Evolutionary conservation across 371 early-diverging fungal genomes (phyloP), one percentile per base, ranked within the genome.

Genomic region (Syncephalis plumigaleata): DNA sequence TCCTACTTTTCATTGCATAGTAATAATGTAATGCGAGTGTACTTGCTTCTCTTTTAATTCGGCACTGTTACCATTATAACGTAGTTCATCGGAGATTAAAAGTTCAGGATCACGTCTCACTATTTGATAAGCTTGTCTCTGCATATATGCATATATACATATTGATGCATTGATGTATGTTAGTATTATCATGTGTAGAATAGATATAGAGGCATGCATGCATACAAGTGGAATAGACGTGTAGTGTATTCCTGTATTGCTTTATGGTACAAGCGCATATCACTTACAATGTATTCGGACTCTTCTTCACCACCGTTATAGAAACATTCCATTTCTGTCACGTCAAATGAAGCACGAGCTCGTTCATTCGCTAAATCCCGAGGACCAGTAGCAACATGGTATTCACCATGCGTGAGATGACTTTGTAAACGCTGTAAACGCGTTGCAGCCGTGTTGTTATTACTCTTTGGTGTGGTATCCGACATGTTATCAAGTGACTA

Each of bases 41-140:
- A 45, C 60, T 48, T 59, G 71, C 77, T 70, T 71, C 61, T 73
- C 77, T 47, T 77, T 69, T 54, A 67, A 58, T 46, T 79, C 73
- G 4, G 60, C 60, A 40, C 63, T 56, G 4, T 69, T 59, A 53
- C 77, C 49, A 48, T 81, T 79, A 44, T 73, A 67, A 46, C 63
- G 65, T 43, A 74, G 73, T 5, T 67, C 68, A 24, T 64, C 68
- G 9, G 68, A 53, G 45, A 66, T 63, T 11, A 66, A 61, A 15
- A 80, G 54, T 20, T 67, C 61, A 9, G 80, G 74, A 45, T 80
- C 80, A 24, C 61, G 61, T 47, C 64, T 66, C 24, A 78, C 70
- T 20, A 67, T 51, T 13, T 60, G 58, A 52, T 64, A 75, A 0
- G 78, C 73, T 37, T 55, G 51, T 47, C 61, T 50, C 66, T 66